Evolutionary conservation across 1,284 basidiomycete genomes (phyloP).

Genomic region (Microbotryum saponariae): DNA sequence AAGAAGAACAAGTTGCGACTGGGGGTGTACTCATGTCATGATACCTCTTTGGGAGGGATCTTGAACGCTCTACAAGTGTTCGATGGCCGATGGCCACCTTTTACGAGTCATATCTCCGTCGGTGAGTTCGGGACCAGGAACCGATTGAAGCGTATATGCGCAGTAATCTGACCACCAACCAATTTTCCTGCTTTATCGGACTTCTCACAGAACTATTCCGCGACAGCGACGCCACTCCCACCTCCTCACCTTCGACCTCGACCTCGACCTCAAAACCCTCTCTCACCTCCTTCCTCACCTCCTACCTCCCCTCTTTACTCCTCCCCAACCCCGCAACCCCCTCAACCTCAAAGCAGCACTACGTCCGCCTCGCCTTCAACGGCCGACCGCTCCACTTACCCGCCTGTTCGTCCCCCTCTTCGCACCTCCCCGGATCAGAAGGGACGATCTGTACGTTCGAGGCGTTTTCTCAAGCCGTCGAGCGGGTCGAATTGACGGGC

Average conservation of each 20-base stretch:
- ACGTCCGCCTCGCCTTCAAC: slow-evolving; percentile 28
- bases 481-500: slow-evolving; percentile 3
- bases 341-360: slow-evolving; percentile 5
- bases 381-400: slow-evolving; percentile 12
- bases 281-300: slow-evolving; percentile 7
- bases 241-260: neutral
- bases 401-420: slow-evolving; percentile 4
- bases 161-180: too few species aligned
- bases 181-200: neutral
- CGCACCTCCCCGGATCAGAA: slow-evolving; percentile 14
- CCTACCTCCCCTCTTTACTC: neutral
- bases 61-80: slow-evolving; percentile 31
- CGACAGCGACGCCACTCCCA: neutral
- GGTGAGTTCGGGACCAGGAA: neutral
- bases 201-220: slow-evolving; percentile 14
- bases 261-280: neutral
- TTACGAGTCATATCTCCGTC: slow-evolving; percentile 23
- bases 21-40: slow-evolving; percentile 32
- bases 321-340: neutral
- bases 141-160: too few species aligned
- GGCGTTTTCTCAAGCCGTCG: slow-evolving; percentile 18
- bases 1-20: slow-evolving; percentile 12
- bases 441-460: slow-evolving; percentile 25
- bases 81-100: slow-evolving; percentile 32
- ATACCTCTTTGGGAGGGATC: slow-evolving; percentile 32